Evolutionary conservation across 2,329 filamentous ascomycete species (phyloP).

Genomic region (Diplodia mutila): DNA sequence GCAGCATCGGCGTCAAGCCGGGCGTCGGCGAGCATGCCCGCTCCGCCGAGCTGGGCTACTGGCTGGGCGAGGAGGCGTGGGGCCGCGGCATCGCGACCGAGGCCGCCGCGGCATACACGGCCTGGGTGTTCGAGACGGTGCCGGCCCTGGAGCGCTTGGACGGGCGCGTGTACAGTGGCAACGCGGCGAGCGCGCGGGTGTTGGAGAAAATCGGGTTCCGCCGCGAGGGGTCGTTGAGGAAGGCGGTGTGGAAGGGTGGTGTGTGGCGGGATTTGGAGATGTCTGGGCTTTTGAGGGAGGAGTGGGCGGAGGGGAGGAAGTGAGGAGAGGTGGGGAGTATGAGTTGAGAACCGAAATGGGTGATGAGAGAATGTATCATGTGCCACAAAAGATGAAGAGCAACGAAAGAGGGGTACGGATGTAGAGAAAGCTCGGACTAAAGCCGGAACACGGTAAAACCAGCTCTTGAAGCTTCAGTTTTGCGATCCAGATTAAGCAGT

Average conservation of each 20-base stretch:
- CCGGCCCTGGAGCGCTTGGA: constrained; percentile 34
- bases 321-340: background rate
- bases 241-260: constrained; percentile 42
- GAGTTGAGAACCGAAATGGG: background rate
- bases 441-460: too few relatives aligned
- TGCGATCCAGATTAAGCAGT: too few relatives aligned
- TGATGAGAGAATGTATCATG: too few relatives aligned
- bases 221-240: constrained; percentile 42
- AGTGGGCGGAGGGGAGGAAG: constrained; percentile 24
- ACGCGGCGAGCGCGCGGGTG: constrained; percentile 41
- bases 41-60: constrained; percentile 48
- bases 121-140: constrained; percentile 41
- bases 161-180: constrained; percentile 37
- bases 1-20: constrained; percentile 44
- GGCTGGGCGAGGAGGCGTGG: constrained; percentile 45
- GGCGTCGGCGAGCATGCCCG: constrained; percentile 42
- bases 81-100: constrained; percentile 41
- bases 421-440: too few relatives aligned
- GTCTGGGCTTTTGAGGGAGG: constrained; percentile 41
- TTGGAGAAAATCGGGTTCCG: constrained; percentile 46
- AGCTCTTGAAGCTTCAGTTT: background rate
- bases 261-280: constrained; percentile 37
- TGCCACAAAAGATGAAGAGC: too few relatives aligned
- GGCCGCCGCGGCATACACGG: constrained; percentile 39
- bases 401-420: background rate